Conservation (phyloP, 441 rosid genomes). For the Capsella rubella region DNA sequence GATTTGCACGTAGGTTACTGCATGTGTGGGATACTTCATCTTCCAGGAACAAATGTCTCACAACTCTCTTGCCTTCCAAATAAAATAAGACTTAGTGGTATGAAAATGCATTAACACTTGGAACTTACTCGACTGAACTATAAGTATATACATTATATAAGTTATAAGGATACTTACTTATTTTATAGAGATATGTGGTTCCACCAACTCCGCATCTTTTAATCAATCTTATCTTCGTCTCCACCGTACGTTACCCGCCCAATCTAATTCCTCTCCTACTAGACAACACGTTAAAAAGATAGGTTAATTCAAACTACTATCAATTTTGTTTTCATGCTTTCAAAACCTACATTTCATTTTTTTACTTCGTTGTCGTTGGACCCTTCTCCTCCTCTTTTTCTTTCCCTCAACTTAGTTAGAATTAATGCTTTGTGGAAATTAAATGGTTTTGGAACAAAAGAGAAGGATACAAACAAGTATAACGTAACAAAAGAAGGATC, state of each 20-base stretch:
- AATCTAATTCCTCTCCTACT: constrained; percentile 28
- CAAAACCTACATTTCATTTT: background rate
- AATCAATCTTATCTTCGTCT: constrained; percentile 41
- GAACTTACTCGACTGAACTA: constrained; percentile 35
- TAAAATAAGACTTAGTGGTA: constrained; percentile 21
- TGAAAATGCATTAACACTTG: constrained; percentile 31
- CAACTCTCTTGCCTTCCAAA: constrained; percentile 20
- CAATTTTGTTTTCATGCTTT: constrained; percentile 13
- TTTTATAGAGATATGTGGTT: constrained; percentile 33
- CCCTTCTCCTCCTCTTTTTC: background rate
- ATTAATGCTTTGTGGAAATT: no score
- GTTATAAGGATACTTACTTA: constrained; percentile 16
- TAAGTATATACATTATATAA: constrained; percentile 2
- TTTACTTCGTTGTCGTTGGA: background rate
- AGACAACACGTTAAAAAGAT: constrained; percentile 35
- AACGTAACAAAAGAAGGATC: background rate
- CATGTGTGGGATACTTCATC: constrained; percentile 46
- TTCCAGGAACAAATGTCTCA: constrained; percentile 46
- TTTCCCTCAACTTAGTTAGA: no score
- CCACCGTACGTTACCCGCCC: constrained; percentile 42
- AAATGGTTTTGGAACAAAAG: no score
- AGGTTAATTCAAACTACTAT: background rate
- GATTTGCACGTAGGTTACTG: constrained; percentile 44
- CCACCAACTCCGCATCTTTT: constrained; percentile 41
- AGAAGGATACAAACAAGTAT: background rate